Percentiles rank a stretch among this genome's conserved stretches.
Evolutionary conservation across 164 flowering plant species (phyloP).

Genomic region (Echeveria elegans): DNA sequence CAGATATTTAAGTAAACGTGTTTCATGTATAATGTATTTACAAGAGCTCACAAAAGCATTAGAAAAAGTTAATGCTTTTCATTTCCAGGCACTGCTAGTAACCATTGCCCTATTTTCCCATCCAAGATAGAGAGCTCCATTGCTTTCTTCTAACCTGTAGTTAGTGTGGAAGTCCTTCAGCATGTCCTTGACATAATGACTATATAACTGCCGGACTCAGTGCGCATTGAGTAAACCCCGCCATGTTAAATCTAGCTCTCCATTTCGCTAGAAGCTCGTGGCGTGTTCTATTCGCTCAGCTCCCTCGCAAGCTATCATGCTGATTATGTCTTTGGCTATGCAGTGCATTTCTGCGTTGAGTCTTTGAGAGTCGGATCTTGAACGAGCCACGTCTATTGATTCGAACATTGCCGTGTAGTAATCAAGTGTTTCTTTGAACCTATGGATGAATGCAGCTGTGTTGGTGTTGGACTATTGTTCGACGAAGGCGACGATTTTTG

Average conservation of each 20-base stretch:
- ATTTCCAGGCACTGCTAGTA: conserved; percentile 6
- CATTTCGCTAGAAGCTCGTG: conserved; percentile 6
- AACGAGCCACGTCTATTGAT: conserved; percentile 3
- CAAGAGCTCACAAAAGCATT: background rate
- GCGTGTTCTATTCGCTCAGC: background rate
- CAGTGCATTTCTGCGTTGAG: conserved; percentile 5
- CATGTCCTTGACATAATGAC: conserved; percentile 1
- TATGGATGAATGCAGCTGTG: background rate
- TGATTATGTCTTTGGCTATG: conserved; percentile 2
- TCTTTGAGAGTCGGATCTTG: background rate
- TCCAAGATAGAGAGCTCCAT: conserved; percentile 4
- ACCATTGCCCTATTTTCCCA: conserved; percentile 5
- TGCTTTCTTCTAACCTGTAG: conserved; percentile 5
- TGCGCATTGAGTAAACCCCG: background rate
- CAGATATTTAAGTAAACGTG: too few species aligned
- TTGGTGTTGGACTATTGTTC: conserved; percentile 4
- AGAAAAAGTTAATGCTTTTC: background rate
- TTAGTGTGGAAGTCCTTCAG: conserved; percentile 4
- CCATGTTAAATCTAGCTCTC: background rate
- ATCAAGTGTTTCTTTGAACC: background rate
- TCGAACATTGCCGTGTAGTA: conserved; percentile 3
- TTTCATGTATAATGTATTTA: background rate
- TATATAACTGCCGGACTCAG: conserved; percentile 2
- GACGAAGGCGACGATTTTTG: background rate
- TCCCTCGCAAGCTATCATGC: conserved; percentile 2